These are phyloP conservation scores for Actinomucor elegans DNA, from an alignment of 371 early-diverging fungal genomes.

Conservation along the genomic window DNA sequence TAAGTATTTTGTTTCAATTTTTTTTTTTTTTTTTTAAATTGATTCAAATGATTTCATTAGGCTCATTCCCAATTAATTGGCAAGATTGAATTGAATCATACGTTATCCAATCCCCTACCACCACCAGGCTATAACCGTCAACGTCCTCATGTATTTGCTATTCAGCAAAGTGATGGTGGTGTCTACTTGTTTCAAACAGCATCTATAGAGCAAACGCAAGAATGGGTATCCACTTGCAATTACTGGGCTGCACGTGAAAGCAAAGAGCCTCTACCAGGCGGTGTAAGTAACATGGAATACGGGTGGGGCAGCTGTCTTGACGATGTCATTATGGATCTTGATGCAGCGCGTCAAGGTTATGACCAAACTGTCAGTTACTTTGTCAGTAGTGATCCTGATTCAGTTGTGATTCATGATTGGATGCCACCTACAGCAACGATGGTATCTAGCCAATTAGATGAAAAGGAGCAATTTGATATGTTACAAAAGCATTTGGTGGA, in stretches of 20 bases:
- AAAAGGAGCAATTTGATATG: conserved; percentile 31
- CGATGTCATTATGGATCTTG: conserved; percentile 31
- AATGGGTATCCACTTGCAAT: conserved; percentile 88
- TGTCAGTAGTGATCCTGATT: conserved; percentile 27
- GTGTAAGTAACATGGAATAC: conserved; percentile 84
- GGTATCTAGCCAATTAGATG: conserved; percentile 36
- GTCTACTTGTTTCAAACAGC: conserved; percentile 84
- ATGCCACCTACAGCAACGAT: conserved; percentile 40
- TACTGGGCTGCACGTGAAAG: conserved; percentile 92
- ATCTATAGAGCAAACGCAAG: conserved; percentile 64
- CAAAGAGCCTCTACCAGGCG: conserved; percentile 85
- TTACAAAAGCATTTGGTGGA: conserved; percentile 34
- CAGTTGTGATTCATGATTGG: conserved; percentile 41
- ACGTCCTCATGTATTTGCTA: conserved; percentile 83
- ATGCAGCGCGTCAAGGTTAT: conserved; percentile 12
- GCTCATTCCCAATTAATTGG: conserved; percentile 48
- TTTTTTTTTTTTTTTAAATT: too few relatives aligned
- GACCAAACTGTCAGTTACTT: background rate
- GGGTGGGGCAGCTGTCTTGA: conserved; percentile 83
- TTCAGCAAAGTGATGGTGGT: conserved; percentile 80
- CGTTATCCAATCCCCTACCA: conserved; percentile 78
- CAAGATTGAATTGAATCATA: conserved; percentile 76
- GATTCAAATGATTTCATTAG: too few relatives aligned
- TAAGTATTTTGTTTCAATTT: too few relatives aligned
- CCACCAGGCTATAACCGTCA: conserved; percentile 80